Percentiles rank a stretch among this genome's conserved stretches.
Evolutionary conservation across 495 filamentous ascomycete species (phyloP).

Genomic region (Penicillium steckii): DNA sequence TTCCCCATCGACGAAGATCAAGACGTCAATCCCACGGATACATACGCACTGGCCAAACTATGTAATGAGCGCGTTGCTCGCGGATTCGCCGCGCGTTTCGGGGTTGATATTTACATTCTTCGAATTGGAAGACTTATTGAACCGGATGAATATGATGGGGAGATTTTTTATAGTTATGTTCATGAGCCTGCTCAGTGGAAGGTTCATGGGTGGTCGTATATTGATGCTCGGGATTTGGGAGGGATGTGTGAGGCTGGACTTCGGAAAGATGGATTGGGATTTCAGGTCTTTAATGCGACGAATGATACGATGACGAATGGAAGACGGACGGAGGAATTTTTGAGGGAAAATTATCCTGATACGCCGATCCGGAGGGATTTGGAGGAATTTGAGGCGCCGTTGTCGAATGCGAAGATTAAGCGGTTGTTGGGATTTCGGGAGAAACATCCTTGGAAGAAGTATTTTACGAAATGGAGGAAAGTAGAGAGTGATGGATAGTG

Average conservation of each 20-base stretch:
- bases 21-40: slow-evolving; percentile 50
- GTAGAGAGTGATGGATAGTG: background rate
- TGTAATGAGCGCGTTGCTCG: slow-evolving; percentile 54
- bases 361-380: slow-evolving; percentile 48
- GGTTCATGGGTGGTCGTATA: slow-evolving; percentile 58
- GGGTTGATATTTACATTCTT: slow-evolving; percentile 55
- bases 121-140: slow-evolving; percentile 58
- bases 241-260: slow-evolving; percentile 30
- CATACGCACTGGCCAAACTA: slow-evolving; percentile 56
- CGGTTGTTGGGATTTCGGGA: slow-evolving; percentile 56
- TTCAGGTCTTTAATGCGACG: slow-evolving; percentile 59
- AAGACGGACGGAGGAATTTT: slow-evolving; percentile 29
- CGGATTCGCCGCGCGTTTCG: slow-evolving; percentile 52
- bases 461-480: slow-evolving; percentile 32
- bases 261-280: slow-evolving; percentile 44
- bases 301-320: slow-evolving; percentile 52
- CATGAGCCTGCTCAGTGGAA: slow-evolving; percentile 49
- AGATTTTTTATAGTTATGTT: slow-evolving; percentile 50
- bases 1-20: slow-evolving; percentile 56
- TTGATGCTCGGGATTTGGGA: slow-evolving; percentile 57
- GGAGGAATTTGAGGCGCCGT: slow-evolving; percentile 53
- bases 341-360: slow-evolving; percentile 38
- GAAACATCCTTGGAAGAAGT: slow-evolving; percentile 49
- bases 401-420: slow-evolving; percentile 57
- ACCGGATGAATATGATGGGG: slow-evolving; percentile 51